A percentile compares a stretch with the other conserved stretches of the same genome.
Conservation (phyloP, 1,284 basidiomycete genomes). For the Sphaerobolus stellatus region DNA sequence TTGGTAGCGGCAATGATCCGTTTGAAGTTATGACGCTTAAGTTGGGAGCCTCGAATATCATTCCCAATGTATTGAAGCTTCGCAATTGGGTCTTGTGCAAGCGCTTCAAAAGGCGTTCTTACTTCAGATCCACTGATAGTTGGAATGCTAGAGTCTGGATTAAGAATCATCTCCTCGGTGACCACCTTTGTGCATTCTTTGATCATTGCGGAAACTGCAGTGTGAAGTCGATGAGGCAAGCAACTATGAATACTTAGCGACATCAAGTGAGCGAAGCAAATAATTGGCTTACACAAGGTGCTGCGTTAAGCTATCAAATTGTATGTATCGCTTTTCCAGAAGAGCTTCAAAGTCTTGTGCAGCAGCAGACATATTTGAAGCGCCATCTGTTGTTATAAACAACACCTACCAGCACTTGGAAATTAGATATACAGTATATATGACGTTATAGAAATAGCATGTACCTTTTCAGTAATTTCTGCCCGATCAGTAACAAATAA, state of each 20-base stretch:
- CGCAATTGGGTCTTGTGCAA: neutral
- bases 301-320: neutral
- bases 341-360: constrained; percentile 3
- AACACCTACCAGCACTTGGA: neutral
- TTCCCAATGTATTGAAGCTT: neutral
- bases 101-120: neutral
- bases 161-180: neutral
- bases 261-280: neutral
- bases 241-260: neutral
- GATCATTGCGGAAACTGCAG: neutral
- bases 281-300: neutral
- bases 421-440: neutral
- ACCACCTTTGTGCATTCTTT: neutral
- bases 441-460: neutral
- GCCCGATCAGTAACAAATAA: constrained; percentile 26
- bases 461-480: constrained; percentile 13
- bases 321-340: neutral
- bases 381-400: constrained; percentile 5
- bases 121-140: neutral
- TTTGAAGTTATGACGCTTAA: neutral
- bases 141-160: neutral
- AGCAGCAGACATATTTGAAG: constrained; percentile 3
- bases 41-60: neutral
- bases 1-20: neutral
- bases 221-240: neutral